A percentile compares a stretch with the other conserved stretches of the same genome.
These are phyloP conservation scores for Colletotrichum karsti DNA, from an alignment of 2,329 filamentous ascomycete species.

Conservation along the genomic window DNA sequence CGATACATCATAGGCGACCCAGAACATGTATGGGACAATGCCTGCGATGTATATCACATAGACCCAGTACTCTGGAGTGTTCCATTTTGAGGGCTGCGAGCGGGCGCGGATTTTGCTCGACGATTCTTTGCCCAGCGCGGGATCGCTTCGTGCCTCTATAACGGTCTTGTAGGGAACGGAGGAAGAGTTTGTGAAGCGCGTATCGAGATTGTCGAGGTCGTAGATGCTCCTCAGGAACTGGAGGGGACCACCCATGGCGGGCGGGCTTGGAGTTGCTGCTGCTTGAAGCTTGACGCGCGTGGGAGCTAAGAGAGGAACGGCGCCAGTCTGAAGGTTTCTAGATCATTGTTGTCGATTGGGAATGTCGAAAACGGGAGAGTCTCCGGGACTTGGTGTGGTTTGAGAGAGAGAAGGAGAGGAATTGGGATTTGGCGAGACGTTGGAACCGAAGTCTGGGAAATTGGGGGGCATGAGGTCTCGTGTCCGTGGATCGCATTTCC, in stretches of 20 bases:
- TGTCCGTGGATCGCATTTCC: constrained; percentile 24
- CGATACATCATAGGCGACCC: constrained; percentile 86
- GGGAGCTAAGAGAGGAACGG: not conserved
- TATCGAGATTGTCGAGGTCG: constrained; percentile 69
- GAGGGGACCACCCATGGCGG: constrained; percentile 49
- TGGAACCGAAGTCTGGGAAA: not conserved
- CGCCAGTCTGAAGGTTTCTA: not conserved
- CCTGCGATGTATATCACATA: constrained; percentile 77
- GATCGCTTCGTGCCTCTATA: constrained; percentile 55
- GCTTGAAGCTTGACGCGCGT: not conserved
- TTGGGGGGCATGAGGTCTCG: constrained; percentile 13
- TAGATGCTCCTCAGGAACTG: constrained; percentile 64
- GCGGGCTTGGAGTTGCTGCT: constrained; percentile 1
- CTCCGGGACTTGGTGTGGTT: not conserved
- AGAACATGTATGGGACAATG: constrained; percentile 87
- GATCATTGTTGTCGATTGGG: not conserved
- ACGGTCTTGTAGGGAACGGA: constrained; percentile 71
- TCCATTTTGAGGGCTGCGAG: constrained; percentile 79
- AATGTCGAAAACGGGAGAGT: not conserved
- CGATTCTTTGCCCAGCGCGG: constrained; percentile 45
- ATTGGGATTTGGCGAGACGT: not conserved
- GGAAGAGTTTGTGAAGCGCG: constrained; percentile 74
- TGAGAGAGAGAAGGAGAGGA: not conserved
- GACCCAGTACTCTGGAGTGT: constrained; percentile 83
- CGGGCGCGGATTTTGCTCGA: constrained; percentile 51